These are phyloP conservation scores for Aspergillus sojae DNA, from an alignment of 2,329 filamentous ascomycete species.

Conservation along the genomic window DNA sequence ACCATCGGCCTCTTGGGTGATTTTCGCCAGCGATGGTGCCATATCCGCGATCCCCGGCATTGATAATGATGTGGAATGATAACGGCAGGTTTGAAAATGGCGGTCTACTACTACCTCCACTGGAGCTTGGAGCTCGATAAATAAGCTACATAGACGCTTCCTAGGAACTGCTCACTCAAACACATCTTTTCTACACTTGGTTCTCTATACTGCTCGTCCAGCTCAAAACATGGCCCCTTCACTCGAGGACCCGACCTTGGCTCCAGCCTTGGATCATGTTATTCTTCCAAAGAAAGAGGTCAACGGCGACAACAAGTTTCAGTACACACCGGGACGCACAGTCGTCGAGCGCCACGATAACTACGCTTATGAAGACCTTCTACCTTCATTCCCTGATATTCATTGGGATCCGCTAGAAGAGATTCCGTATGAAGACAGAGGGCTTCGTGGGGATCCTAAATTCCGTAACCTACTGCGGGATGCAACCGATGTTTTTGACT, in stretches of 20 bases:
- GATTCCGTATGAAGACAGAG: slow-evolving; percentile 56
- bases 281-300: slow-evolving; percentile 24
- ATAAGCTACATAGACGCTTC: not conserved
- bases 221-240: slow-evolving; percentile 34
- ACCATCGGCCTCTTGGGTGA: slow-evolving; percentile 24
- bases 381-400: slow-evolving; percentile 56
- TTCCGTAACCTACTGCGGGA: slow-evolving; percentile 56
- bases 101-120: not conserved
- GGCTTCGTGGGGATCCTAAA: slow-evolving; percentile 55
- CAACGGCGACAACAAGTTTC: slow-evolving; percentile 33
- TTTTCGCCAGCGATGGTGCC: slow-evolving; percentile 33
- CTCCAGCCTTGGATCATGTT: slow-evolving; percentile 15
- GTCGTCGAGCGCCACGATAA: slow-evolving; percentile 48
- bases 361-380: slow-evolving; percentile 57
- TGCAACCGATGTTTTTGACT: slow-evolving; percentile 60
- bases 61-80: slow-evolving; percentile 17
- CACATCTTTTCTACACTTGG: not conserved
- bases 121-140: slow-evolving; percentile 2
- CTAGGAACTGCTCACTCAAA: not conserved
- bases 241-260: slow-evolving; percentile 28
- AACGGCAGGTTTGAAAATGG: not conserved
- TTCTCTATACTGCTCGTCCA: not conserved
- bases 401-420: slow-evolving; percentile 55
- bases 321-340: slow-evolving; percentile 54
- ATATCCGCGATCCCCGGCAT: slow-evolving; percentile 25